These are phyloP conservation scores for Kodamaea laetipori DNA, from an alignment of 805 yeast species.

Conservation along the genomic window DNA sequence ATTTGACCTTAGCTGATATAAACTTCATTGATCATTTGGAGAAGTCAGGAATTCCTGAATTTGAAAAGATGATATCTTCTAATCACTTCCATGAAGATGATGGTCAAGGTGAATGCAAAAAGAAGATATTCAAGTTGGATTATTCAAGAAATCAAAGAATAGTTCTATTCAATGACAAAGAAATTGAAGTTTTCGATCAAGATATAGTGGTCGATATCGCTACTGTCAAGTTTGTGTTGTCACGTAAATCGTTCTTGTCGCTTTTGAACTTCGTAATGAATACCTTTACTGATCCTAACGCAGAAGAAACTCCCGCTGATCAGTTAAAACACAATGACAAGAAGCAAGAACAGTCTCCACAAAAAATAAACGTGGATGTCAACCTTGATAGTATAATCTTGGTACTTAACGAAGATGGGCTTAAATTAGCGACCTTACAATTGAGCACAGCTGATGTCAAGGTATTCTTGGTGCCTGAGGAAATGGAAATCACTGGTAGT, in stretches of 20 bases:
- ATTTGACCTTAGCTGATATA: slow-evolving; percentile 63
- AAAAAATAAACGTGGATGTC: slow-evolving; percentile 68
- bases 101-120: slow-evolving; percentile 22
- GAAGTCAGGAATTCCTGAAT: slow-evolving; percentile 58
- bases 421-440: slow-evolving; percentile 75
- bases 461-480: slow-evolving; percentile 71
- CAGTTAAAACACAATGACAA: slow-evolving; percentile 65
- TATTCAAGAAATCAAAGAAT: slow-evolving; percentile 62
- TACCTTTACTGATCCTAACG: slow-evolving; percentile 84
- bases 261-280: slow-evolving; percentile 78
- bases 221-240: slow-evolving; percentile 70
- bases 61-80: slow-evolving; percentile 71
- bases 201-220: slow-evolving; percentile 72
- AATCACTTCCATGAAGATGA: slow-evolving; percentile 35
- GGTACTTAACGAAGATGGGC: slow-evolving; percentile 79
- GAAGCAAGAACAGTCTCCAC: slow-evolving; percentile 62
- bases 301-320: slow-evolving; percentile 67
- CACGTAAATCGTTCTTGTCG: slow-evolving; percentile 77
- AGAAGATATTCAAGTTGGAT: slow-evolving; percentile 57
- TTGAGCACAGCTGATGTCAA: slow-evolving; percentile 72
- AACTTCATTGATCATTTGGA: slow-evolving; percentile 77
- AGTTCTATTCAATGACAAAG: slow-evolving; percentile 53
- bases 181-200: slow-evolving; percentile 76
- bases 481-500: slow-evolving; percentile 67
- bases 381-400: slow-evolving; percentile 71